A percentile compares a stretch with the other conserved stretches of the same genome.
These are phyloP conservation scores for Vachellia pachyceras DNA, from an alignment of 306 rosid species.

Conservation along the genomic window DNA sequence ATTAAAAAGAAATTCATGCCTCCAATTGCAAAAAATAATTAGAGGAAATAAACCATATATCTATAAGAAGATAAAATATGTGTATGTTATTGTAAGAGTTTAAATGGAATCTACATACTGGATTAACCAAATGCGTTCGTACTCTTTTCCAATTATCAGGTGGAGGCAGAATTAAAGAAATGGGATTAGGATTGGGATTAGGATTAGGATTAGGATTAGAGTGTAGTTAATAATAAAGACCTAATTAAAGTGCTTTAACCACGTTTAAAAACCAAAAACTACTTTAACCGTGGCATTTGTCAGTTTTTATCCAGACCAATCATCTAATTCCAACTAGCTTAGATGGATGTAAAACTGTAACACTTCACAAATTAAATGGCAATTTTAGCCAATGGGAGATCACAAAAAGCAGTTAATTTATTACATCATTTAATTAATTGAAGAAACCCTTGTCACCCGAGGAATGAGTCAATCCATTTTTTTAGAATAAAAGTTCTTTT, in stretches of 20 bases:
- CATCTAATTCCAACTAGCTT: not conserved
- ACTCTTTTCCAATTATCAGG: not conserved
- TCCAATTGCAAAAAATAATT: not conserved
- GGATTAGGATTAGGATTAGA: too few species aligned
- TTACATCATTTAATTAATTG: not conserved
- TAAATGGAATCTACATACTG: not conserved
- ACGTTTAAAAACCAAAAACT: too few species aligned
- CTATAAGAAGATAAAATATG: not conserved
- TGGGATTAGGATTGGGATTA: not conserved
- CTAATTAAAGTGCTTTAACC: not conserved
- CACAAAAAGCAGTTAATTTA: too few species aligned
- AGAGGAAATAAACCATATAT: not conserved
- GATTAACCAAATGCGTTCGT: not conserved
- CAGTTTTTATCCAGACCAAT: not conserved
- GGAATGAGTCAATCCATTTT: not conserved
- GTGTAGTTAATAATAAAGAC: not conserved
- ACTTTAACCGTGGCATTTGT: too few species aligned
- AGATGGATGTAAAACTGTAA: not conserved
- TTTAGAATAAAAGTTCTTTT: not conserved
- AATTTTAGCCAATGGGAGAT: too few species aligned
- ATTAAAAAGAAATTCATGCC: not conserved
- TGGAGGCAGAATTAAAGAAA: not conserved
- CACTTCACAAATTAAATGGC: not conserved
- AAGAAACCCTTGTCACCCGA: not conserved
- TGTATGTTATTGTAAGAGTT: not conserved